Base-by-base conservation (phyloP, 2,329 filamentous ascomycete species). In the Cladosporium sp. region DNA sequence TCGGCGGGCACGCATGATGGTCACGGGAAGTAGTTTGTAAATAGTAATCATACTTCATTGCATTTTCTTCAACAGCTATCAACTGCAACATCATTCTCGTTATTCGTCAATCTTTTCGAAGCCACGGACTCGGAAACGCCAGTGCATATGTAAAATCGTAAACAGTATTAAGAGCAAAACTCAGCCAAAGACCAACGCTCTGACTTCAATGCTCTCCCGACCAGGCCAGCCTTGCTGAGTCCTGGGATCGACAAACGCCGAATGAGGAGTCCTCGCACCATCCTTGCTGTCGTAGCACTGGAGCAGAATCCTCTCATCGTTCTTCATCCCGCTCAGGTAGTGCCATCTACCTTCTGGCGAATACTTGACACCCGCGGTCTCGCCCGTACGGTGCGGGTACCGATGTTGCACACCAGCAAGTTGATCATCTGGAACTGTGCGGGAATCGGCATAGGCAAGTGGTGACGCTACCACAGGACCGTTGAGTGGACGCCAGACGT, bases 171-270 rank as follows among this genome's bases (percentile, higher is more conserved):
- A 21, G n/a, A 11, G n/a, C 7, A 8, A 5, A 13, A n/a, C 25
- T 62, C 48, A 76, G 23, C 74, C 74, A 83, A 97, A 96, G 0
- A 97, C 91, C 76, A 97, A 81, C 25, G 91, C 88, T 71, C 93
- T 85, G 18, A 97, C 91, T 78, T 97, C 93, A 75, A 97, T 96
- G 75, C 92, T 97, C 82, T 96, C 91, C 68, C 93, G 83, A 0
- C 85, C 86, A 69, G 73, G 75, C 73, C 74, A 77, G 5, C 89
- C 91, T 43, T 88, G 88, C 21, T 87, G 84, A 0, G 91, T 92
- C 69, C 89, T 82, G 0, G 90, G 88, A 75, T 97, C 90, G 36
- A 83, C 81, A 78, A 97, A 97, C 0, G 93, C 92, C 18, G 89
- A 88, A 79, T 96, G 91, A 18, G 92, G 88, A 54, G 79, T 80